Evolutionary conservation across 495 filamentous ascomycete species (phyloP), one percentile per base, ranked within the genome.

Genomic region (Penicillium silybi): DNA sequence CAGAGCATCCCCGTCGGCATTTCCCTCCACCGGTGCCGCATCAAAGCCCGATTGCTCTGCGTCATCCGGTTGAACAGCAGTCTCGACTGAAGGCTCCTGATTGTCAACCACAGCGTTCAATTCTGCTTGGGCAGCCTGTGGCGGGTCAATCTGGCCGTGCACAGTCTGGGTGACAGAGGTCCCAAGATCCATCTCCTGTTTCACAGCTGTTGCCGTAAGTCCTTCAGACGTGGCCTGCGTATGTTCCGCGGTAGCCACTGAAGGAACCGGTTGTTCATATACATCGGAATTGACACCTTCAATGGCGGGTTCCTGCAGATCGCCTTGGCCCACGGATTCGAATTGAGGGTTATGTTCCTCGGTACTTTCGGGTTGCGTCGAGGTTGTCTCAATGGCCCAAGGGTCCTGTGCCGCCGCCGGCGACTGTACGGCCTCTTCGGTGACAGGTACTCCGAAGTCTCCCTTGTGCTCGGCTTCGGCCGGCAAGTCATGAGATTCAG

Each of bases 1-100:
- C 13, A 66, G 65, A 35, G 63, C 61, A 19, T 63, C 65, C 20
- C 56, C 56, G 3, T 61, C 53, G 6, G 26, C 13, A n/a, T 49
- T 44, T 9, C 62, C 44, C 9, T 63, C 55, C 20, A 40, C 37
- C 1, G 18, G 7, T 6, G n/a, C 3, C 5, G 15, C n/a, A 16
- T 39, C 10, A 17, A 39, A 18, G 1, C 0, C 16, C 16, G 37
- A 18, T 17, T 39, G n/a, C 37, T 39, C 37, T 39, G 37, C 6
- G 37, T 1, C 1, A 39, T 39, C 18, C 13, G 26, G 20, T 22
- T 49, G 15, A 29, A n/a, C 35, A 15, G 15, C 35, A 26, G 20
- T 1, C 8, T 27, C n/a, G 1, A 19, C 15, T 27, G n/a, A 34
- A 17, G 46, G 20, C 9, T 32, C 37, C 35, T 48, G 46, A 10